Evolutionary conservation across 495 filamentous ascomycete genomes (phyloP), one percentile per base, ranked within the genome.

Genomic region (Lasiosphaeria hispida): DNA sequence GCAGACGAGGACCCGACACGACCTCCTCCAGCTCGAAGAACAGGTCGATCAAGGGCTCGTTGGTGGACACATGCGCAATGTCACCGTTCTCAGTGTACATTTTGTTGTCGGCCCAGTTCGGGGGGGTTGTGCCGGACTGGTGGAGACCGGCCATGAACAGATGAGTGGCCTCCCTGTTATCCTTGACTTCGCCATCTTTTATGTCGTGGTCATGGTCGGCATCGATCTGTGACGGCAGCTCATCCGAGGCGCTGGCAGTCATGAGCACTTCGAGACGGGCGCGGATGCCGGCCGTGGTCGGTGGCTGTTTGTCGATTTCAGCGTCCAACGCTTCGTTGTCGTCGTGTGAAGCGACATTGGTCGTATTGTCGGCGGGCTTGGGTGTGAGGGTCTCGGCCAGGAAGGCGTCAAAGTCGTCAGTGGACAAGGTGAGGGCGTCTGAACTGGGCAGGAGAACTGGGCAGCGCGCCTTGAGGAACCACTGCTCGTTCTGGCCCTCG

Each of bases 21-120:
- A 65, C 62, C 0, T 70, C 68, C 53, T 75, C 72, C 8, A 78
- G 66, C 53, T 79, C 75, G 48, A 56, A 55, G 63, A 79, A 79
- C 4, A 79, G 64, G 54, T 79, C 74, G 36, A 80, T 63, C 0
- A 78, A 64, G 7, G 68, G 42, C 13, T 63, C 65, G 9, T 67
- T 68, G n/a, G 77, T 73, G n/a, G 71, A 73, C 10, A 56, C 54
- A 50, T 69, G 68, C 11, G 76, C 72, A 7, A 75, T 56, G 38
- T 74, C 74, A 7, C 47, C 53, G 55, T 79, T 79, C 39, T 75
- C 72, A 3, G 77, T 79, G 11, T 69, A 63, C 65, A 74, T 77
- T 62, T 70, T 72, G 55, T 74, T 75, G 15, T 71, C 64, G 13
- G 55, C 53, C 3, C 61, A 63, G 51, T 52, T 56, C 45, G 49